Evolutionary conservation across 768 basidiomycete species (phyloP).

Genomic region (Serendipita vermifera): DNA sequence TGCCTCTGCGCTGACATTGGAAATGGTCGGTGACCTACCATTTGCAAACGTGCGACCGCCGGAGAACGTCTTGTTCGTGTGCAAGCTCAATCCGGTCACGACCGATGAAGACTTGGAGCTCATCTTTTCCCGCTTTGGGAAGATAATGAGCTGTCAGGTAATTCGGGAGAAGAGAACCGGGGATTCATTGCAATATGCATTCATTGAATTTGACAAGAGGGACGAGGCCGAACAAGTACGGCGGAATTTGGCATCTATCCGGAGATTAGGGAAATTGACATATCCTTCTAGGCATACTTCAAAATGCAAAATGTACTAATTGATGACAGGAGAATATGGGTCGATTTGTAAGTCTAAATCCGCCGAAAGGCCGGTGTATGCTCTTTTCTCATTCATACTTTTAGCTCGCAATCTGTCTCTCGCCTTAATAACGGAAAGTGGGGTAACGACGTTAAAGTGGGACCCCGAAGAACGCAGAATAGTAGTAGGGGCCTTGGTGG

Average conservation of each 20-base stretch:
- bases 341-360: constrained; percentile 74
- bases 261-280: background rate
- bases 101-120: constrained; percentile 92
- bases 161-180: constrained; percentile 93
- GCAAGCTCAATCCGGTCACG: constrained; percentile 94
- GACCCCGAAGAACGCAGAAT: constrained; percentile 25
- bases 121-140: constrained; percentile 91
- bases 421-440: constrained; percentile 58
- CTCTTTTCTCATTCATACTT: background rate
- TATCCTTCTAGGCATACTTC: constrained; percentile 66
- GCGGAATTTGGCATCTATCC: background rate
- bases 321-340: constrained; percentile 96
- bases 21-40: constrained; percentile 98
- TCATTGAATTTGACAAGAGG: constrained; percentile 91
- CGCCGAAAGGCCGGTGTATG: background rate
- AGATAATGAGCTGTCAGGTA: constrained; percentile 94
- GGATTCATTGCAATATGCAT: constrained; percentile 94
- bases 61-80: constrained; percentile 96
- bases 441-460: constrained; percentile 63
- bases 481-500: constrained; percentile 47
- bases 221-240: constrained; percentile 88
- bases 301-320: constrained; percentile 99
- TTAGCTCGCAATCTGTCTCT: constrained; percentile 86
- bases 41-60: constrained; percentile 97
- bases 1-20: constrained; percentile 88